These are phyloP conservation scores for Alternaria sp. DNA, from an alignment of 2,329 filamentous ascomycete species.

Conservation along the genomic window DNA sequence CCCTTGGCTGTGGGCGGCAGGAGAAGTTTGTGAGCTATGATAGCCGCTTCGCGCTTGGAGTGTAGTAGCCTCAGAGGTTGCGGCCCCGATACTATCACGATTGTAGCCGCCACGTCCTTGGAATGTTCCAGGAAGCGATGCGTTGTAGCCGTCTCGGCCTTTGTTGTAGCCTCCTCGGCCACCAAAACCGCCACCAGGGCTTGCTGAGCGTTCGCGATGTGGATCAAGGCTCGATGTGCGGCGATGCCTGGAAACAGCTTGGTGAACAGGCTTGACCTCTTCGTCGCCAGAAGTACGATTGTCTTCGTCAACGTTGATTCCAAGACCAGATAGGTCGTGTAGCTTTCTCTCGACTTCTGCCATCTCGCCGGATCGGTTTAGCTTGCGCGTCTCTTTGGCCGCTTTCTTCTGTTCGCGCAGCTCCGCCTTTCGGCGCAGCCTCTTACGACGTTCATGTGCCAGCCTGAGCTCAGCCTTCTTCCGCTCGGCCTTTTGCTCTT, in stretches of 20 bases:
- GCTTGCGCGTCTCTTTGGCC: conserved; percentile 39
- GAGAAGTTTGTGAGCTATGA: conserved; percentile 26
- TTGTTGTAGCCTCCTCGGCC: conserved; percentile 45
- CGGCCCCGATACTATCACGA: conserved; percentile 28
- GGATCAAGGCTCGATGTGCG: conserved; percentile 42
- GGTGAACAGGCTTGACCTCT: conserved; percentile 40
- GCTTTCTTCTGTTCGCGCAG: conserved; percentile 52
- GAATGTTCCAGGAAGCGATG: conserved; percentile 36
- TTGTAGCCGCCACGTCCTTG: conserved; percentile 45
- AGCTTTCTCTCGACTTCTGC: conserved; percentile 40
- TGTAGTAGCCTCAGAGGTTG: conserved; percentile 31
- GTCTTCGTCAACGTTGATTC: conserved; percentile 48
- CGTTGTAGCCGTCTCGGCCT: conserved; percentile 50
- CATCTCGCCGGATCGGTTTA: conserved; percentile 34
- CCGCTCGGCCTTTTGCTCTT: conserved; percentile 48
- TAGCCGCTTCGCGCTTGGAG: conserved; percentile 30
- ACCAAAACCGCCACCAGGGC: conserved; percentile 42
- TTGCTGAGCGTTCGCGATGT: conserved; percentile 42
- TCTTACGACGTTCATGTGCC: conserved; percentile 47
- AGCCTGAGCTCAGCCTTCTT: conserved; percentile 51
- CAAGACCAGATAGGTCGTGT: conserved; percentile 43
- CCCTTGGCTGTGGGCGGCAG: conserved; percentile 28
- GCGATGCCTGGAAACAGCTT: conserved; percentile 40
- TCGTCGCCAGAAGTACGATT: conserved; percentile 39
- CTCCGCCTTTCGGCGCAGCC: conserved; percentile 49